Evolutionary conservation across 2,329 filamentous ascomycete species (phyloP).

Genomic region (Tolypocladium pustulatum): DNA sequence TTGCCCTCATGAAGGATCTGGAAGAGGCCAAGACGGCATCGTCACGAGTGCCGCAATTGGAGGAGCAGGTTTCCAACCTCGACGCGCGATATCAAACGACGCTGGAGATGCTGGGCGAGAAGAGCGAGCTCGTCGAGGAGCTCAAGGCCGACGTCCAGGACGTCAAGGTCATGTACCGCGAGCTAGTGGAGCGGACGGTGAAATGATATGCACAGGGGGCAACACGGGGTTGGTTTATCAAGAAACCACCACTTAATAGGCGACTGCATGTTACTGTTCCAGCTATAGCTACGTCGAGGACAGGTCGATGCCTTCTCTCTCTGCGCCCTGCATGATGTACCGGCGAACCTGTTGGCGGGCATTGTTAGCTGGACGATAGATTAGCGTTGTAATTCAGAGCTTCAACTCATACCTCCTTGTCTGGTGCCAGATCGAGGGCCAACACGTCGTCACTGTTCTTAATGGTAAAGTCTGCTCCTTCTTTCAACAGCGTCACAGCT

Average conservation of each 20-base stretch:
- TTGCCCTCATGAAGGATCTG: conserved; percentile 76
- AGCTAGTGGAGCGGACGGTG: conserved; percentile 77
- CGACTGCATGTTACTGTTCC: neutral
- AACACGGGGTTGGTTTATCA: neutral
- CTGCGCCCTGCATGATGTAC: conserved; percentile 69
- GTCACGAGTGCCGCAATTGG: conserved; percentile 50
- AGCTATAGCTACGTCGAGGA: conserved; percentile 5
- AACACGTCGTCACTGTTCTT: conserved; percentile 60
- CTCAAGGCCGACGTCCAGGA: conserved; percentile 80
- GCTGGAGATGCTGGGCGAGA: conserved; percentile 90
- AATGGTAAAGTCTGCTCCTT: conserved; percentile 73
- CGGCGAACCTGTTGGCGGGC: conserved; percentile 47
- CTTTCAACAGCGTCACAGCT: conserved; percentile 71
- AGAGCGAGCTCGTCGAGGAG: conserved; percentile 91
- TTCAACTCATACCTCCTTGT: conserved; percentile 56
- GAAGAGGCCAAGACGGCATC: conserved; percentile 57
- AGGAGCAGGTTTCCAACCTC: conserved; percentile 57
- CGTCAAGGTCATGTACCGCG: conserved; percentile 92
- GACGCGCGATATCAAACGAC: conserved; percentile 79
- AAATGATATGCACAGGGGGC: conserved; percentile 29
- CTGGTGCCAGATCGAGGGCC: conserved; percentile 75
- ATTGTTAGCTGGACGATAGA: conserved; percentile 1
- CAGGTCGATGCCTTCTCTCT: conserved; percentile 70
- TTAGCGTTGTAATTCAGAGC: neutral
- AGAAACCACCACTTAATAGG: neutral